phyloP scores from a whole-genome alignment of 768 basidiomycete genomes.

The Rubroboletus satanas region DNA sequence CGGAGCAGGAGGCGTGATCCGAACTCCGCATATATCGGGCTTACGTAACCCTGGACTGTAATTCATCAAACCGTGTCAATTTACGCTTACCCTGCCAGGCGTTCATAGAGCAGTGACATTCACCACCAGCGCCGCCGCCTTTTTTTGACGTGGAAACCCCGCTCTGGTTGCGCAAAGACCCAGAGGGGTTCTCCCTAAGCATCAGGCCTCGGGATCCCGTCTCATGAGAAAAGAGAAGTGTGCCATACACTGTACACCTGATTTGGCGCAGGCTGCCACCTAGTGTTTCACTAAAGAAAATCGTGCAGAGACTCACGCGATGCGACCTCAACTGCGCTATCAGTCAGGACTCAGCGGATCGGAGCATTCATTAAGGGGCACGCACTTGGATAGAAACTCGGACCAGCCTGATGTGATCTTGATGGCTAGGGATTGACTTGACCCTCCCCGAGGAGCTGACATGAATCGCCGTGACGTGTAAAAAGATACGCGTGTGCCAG shows the following conservation, averaged over 20 bases:
- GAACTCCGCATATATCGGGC: conserved; percentile 26
- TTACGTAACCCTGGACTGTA: conserved; percentile 17
- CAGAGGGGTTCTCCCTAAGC: conserved; percentile 1
- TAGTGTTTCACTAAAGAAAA: conserved; percentile 15
- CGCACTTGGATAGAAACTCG: conserved; percentile 8
- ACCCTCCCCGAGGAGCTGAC: conserved; percentile 31
- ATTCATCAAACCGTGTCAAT: conserved; percentile 2
- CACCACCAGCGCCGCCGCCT: background rate
- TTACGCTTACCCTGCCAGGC: background rate
- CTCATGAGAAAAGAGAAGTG: conserved; percentile 13
- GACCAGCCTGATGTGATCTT: conserved; percentile 33
- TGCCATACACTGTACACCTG: background rate
- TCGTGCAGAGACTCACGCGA: background rate
- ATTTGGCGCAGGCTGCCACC: conserved; percentile 6
- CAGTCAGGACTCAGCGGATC: conserved; percentile 10
- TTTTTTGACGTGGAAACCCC: background rate
- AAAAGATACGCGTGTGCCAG: conserved; percentile 30
- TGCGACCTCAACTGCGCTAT: background rate
- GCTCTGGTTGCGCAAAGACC: background rate
- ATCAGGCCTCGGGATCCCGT: conserved; percentile 2
- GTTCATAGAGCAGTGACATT: too few relatives aligned
- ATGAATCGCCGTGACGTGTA: conserved; percentile 40
- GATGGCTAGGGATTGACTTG: conserved; percentile 31
- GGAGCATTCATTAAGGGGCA: conserved; percentile 9
- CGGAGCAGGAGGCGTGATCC: conserved; percentile 25